phyloP scores from a whole-genome alignment of 345 rosid species.

The Arabis alpina region DNA sequence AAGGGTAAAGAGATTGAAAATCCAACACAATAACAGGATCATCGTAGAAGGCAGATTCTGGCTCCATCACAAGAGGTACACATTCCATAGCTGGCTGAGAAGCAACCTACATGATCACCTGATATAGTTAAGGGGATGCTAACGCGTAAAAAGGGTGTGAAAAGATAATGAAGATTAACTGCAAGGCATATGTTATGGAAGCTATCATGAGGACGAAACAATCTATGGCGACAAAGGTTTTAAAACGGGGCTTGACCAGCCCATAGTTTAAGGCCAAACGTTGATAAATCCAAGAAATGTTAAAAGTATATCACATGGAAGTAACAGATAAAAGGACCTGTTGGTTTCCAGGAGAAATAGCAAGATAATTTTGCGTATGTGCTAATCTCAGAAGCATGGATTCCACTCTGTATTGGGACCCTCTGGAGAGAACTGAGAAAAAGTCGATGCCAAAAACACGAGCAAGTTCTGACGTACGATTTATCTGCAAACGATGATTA shows the following conservation, averaged over 20 bases:
- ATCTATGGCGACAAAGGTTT: neutral
- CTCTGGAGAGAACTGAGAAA: constrained; percentile 98
- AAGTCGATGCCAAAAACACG: constrained; percentile 96
- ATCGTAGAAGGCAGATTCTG: constrained; percentile 89
- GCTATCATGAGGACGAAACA: constrained; percentile 23
- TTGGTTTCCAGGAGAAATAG: constrained; percentile 89
- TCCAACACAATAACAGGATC: constrained; percentile 97
- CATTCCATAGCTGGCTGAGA: constrained; percentile 99
- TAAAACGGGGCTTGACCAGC: neutral
- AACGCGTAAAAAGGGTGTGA: constrained; percentile 10
- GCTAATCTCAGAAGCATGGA: constrained; percentile 97
- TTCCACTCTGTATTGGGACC: constrained; percentile 97
- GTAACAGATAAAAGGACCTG: constrained; percentile 56
- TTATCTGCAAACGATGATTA: constrained; percentile 64
- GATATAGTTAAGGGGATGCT: constrained; percentile 11
- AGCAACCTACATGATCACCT: constrained; percentile 68
- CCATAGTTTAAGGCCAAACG: neutral
- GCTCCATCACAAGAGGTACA: constrained; percentile 97
- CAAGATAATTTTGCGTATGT: constrained; percentile 92
- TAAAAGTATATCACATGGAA: constrained; percentile 4
- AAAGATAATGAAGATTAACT: constrained; percentile 24
- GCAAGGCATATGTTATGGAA: constrained; percentile 10
- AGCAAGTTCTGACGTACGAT: constrained; percentile 97
- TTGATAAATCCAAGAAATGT: constrained; percentile 6
- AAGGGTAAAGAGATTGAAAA: constrained; percentile 97